Base-by-base conservation (phyloP, 179 eudicot species). In the Beta macrorhiza region DNA sequence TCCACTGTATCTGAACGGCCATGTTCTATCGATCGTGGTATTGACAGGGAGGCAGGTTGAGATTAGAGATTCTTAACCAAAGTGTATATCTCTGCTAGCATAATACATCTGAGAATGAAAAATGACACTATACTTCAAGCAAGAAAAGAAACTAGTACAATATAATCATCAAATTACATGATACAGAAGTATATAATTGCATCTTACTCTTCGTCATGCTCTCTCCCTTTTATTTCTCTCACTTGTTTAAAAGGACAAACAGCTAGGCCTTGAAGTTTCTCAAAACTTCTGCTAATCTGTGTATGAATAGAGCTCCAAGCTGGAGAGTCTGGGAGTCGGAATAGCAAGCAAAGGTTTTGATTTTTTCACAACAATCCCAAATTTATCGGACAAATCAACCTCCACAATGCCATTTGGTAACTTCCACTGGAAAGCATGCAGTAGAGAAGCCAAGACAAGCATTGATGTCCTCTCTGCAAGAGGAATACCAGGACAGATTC, bases 361-460 rank as follows among this genome's bases (percentile, higher is more conserved):
- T 78, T 88, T 91, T 82, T 85, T 88, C 77, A 89, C 53, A 1
- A 87, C 87, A 67, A 89, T 76, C 64, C 91, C 96, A 82, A 89
- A 92, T 83, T 79, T 89, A 82, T 89, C 91, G 0, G 81, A n/a
- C 0, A 90, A 14, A 58, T 92, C 91, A 17, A 86, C 42, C 37
- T 80, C 68, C 45, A 80, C 78, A 5, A n/a, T 7, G 15, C 82
- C 90, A 1, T 81, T 77, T 0, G 90, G 90, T 45, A 90, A 76
- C 67, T 78, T 80, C 94, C 93, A 92, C 6, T 91, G 86, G 47
- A 91, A 92, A 10, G 84, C 79, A 79, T 89, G 94, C 67, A 92
- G n/a, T 20, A 90, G 71, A 12, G 93, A 87, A 29, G 89, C 89
- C 58, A 91, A 81, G 7, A 84, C 79, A 56, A 67, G 76, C 89